Evolutionary conservation across 768 basidiomycete genomes (phyloP), one percentile per base, ranked within the genome.

Genomic region (Auricularia sp.): DNA sequence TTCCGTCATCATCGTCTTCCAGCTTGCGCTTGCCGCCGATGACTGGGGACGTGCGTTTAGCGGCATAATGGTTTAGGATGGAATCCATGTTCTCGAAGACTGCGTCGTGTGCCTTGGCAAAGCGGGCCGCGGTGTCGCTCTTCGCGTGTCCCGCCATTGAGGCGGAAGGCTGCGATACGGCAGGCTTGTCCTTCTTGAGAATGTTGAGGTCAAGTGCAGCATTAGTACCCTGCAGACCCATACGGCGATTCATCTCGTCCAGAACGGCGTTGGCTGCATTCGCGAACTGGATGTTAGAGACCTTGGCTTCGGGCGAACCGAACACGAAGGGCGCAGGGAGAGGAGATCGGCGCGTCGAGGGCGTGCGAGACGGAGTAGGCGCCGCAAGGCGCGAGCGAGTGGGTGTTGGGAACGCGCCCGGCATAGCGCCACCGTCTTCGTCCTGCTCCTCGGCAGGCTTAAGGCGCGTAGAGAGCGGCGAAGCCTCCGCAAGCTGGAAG

Each of bases 41-140:
- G 62, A 39, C 37, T n/a, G 56, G 61, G 8, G 64, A 36, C 11
- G 62, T 70, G 18, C 79, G 76, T 59, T 71, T 76, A 35, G 80
- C 80, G 3, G 83, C 79, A 69, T 83, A 83, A 66, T 83, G 81
- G 11, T 70, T 77, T 11, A 77, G 81, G 70, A 92, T 91, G 6
- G 87, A 85, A 68, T 89, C 88, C 90, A 92, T 92, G 79, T 84
- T 87, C 64, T 75, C 75, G 71, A 92, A 92, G 65, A 83, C 82
- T 42, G 81, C 78, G 64, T 85, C 81, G 69, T 93, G 90, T 33
- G 78, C 71, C 69, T 81, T 82, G 24, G 86, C 81, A 70, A 91
- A 83, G 47, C 47, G 36, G 37, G 65, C 29, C 37, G 62, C 18
- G 54, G 47, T 65, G 13, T 59, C 66, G 16, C 36, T 44, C 39